These are phyloP conservation scores for Trichoderma sp. DNA, from an alignment of 2,329 filamentous ascomycete genomes.

Conservation along the genomic window DNA sequence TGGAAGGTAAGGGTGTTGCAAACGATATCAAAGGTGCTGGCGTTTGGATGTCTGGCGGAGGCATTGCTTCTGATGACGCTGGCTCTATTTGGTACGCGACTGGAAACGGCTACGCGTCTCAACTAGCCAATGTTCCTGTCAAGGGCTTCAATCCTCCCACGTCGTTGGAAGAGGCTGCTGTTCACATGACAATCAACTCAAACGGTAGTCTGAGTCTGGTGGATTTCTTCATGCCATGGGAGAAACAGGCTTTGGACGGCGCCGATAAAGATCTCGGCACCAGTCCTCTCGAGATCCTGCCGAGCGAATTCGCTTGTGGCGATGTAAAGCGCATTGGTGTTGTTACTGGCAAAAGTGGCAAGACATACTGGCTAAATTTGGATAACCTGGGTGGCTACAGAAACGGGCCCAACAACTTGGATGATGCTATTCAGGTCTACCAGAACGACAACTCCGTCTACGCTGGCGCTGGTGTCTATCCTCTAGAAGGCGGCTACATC, in stretches of 20 bases:
- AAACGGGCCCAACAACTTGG: slow-evolving; percentile 36
- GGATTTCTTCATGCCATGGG: slow-evolving; percentile 55
- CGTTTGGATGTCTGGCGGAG: slow-evolving; percentile 43
- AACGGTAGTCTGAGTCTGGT: slow-evolving; percentile 43
- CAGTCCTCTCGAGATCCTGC: slow-evolving; percentile 42
- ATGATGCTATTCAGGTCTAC: slow-evolving; percentile 45
- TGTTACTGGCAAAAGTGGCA: slow-evolving; percentile 50
- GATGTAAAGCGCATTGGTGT: slow-evolving; percentile 47
- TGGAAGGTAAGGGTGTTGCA: slow-evolving; percentile 40
- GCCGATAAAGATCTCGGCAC: slow-evolving; percentile 51
- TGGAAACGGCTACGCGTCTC: slow-evolving; percentile 42
- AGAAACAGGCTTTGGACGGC: slow-evolving; percentile 49
- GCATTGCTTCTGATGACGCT: slow-evolving; percentile 38
- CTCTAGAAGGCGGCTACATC: slow-evolving; percentile 47
- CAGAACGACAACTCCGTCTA: slow-evolving; percentile 46
- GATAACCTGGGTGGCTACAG: slow-evolving; percentile 42
- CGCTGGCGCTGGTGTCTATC: slow-evolving; percentile 46
- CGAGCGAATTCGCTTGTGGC: slow-evolving; percentile 42
- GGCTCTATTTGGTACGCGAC: slow-evolving; percentile 40
- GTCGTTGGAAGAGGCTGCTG: slow-evolving; percentile 44
- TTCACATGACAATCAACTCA: slow-evolving; percentile 41
- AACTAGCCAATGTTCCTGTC: slow-evolving; percentile 38
- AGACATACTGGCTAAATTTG: slow-evolving; percentile 44
- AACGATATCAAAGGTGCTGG: slow-evolving; percentile 41
- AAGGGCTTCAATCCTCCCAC: slow-evolving; percentile 39